Percentiles rank a stretch among this genome's conserved stretches.
Evolutionary conservation across 192 early-diverging fungal species (phyloP).

Genomic region (Coemansia sp.): DNA sequence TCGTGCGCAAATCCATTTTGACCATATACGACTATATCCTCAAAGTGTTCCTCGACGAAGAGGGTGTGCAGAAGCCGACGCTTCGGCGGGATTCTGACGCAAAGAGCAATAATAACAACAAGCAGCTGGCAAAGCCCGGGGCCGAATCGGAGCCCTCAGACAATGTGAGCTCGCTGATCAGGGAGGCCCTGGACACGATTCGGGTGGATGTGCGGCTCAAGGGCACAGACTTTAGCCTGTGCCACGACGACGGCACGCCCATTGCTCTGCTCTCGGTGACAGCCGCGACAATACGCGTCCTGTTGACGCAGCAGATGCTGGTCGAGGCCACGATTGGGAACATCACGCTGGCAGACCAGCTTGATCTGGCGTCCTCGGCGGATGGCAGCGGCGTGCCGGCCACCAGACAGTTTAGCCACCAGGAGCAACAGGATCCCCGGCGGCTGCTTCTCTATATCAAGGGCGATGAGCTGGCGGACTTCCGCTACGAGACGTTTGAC

Average conservation of each 20-base stretch:
- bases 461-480: constrained; percentile 85
- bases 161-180: constrained; percentile 35
- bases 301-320: constrained; percentile 58
- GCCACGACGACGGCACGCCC: constrained; percentile 68
- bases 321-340: constrained; percentile 71
- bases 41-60: constrained; percentile 63
- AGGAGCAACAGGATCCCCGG: constrained; percentile 12
- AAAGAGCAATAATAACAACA: not conserved
- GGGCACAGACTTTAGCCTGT: constrained; percentile 79
- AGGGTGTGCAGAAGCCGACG: not conserved
- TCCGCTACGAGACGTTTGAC: constrained; percentile 83
- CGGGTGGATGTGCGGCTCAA: constrained; percentile 72
- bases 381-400: not conserved
- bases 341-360: constrained; percentile 66
- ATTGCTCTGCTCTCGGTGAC: constrained; percentile 75
- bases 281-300: constrained; percentile 65
- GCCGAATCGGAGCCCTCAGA: not conserved
- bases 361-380: constrained; percentile 34
- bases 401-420: not conserved
- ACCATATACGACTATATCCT: constrained; percentile 82
- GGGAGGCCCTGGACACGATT: constrained; percentile 59
- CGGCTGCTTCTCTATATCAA: constrained; percentile 76
- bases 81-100: not conserved
- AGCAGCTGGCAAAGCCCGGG: not conserved
- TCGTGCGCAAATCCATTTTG: constrained; percentile 82